Evolutionary conservation across 2,329 filamentous ascomycete species (phyloP).

Genomic region (Aspergillus candidus): DNA sequence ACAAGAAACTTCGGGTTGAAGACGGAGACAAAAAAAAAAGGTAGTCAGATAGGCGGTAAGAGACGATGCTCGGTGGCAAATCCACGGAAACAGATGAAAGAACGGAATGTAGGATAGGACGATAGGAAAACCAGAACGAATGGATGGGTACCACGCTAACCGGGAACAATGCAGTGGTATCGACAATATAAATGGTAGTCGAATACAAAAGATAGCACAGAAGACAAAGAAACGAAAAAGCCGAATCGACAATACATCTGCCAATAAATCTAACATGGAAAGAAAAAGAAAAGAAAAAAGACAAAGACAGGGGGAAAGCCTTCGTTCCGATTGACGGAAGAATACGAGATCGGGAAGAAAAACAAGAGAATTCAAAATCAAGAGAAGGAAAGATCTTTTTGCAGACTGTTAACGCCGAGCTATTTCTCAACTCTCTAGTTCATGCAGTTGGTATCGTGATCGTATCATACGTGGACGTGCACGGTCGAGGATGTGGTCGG

Average conservation of each 20-base stretch:
- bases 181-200: no score
- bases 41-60: no score
- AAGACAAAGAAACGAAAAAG: slow-evolving; percentile 10
- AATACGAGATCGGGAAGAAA: slow-evolving; percentile 6
- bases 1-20: no score
- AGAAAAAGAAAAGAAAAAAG: slow-evolving; percentile 11
- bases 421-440: slow-evolving; percentile 36
- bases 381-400: slow-evolving; percentile 21
- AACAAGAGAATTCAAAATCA: slow-evolving; percentile 6
- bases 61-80: no score
- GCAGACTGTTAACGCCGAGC: slow-evolving; percentile 36
- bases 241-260: no score
- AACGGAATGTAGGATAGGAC: not conserved
- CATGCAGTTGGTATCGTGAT: slow-evolving; percentile 42
- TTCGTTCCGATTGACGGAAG: not conserved
- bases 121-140: not conserved
- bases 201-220: not conserved
- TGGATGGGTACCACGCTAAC: slow-evolving; percentile 1
- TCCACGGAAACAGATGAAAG: no score
- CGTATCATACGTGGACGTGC: slow-evolving; percentile 35
- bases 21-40: no score
- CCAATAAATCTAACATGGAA: slow-evolving; percentile 5
- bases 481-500: slow-evolving; percentile 22
- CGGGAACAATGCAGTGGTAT: no score
- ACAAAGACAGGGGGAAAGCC: slow-evolving; percentile 1